Conservation (phyloP, 1,139 yeast species). For the Nakaseomyces uthaithaninus region DNA sequence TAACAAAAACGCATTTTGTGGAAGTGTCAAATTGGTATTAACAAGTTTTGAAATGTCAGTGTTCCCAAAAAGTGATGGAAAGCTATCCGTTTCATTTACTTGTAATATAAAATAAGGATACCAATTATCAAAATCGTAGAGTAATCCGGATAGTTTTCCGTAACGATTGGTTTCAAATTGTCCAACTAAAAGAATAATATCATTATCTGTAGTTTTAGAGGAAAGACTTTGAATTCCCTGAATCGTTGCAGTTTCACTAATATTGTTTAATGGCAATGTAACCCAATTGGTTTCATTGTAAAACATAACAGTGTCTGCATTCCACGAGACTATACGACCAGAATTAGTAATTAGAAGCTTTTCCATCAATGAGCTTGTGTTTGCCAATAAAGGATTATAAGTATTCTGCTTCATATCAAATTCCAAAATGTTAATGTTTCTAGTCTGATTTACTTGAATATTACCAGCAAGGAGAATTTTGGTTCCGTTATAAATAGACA, state of each 20-base stretch:
- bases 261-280: slow-evolving; percentile 11
- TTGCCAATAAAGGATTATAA: slow-evolving; percentile 10
- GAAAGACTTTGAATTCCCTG: slow-evolving; percentile 6
- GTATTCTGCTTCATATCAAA: slow-evolving; percentile 14
- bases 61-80: slow-evolving; percentile 28
- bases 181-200: slow-evolving; percentile 58
- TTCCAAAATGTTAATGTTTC: slow-evolving; percentile 17
- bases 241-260: slow-evolving; percentile 11
- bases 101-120: slow-evolving; percentile 47
- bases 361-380: slow-evolving; percentile 10
- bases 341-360: slow-evolving; percentile 14
- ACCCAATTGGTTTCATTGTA: slow-evolving; percentile 15
- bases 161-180: slow-evolving; percentile 41
- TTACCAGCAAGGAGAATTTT: slow-evolving; percentile 58
- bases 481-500: slow-evolving; percentile 45
- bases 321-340: slow-evolving; percentile 18
- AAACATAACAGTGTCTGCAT: slow-evolving; percentile 13
- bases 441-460: slow-evolving; percentile 25
- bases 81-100: slow-evolving; percentile 15
- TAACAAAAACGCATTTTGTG: slow-evolving; percentile 16
- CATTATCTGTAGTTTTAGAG: slow-evolving; percentile 19
- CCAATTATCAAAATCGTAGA: slow-evolving; percentile 67
- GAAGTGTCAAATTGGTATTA: slow-evolving; percentile 27
- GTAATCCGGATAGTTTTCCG: slow-evolving; percentile 60
- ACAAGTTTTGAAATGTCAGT: slow-evolving; percentile 32